Evolutionary conservation across 2,329 filamentous ascomycete species (phyloP).

Genomic region (Colletotrichum sp.): DNA sequence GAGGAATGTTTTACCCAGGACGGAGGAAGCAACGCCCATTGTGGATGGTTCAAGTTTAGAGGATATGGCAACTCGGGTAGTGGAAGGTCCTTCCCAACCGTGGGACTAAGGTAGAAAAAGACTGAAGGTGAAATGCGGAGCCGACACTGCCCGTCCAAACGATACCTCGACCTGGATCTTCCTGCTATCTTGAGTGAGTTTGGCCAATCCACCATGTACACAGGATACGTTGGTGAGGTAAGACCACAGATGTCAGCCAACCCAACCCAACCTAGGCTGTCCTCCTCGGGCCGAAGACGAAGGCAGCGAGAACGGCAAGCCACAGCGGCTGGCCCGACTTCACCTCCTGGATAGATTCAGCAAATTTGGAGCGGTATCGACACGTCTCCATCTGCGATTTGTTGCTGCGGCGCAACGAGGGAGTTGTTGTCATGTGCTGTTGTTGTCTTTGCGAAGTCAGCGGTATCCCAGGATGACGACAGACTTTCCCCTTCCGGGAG

Average conservation of each 20-base stretch:
- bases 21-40: not conserved
- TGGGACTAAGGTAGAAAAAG: not conserved
- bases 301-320: not conserved
- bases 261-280: not conserved
- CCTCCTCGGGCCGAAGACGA: not conserved
- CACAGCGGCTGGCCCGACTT: not conserved
- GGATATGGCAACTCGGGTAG: not conserved
- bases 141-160: not conserved
- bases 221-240: not conserved
- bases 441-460: conserved; percentile 12
- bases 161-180: not conserved
- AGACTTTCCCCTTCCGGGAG: conserved; percentile 19
- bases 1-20: not conserved
- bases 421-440: not conserved
- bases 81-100: not conserved
- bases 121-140: not conserved
- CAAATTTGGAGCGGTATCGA: not conserved
- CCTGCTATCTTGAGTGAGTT: not conserved
- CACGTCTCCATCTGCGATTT: not conserved
- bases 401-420: not conserved
- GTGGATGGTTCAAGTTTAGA: not conserved
- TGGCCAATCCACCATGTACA: not conserved
- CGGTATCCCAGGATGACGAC: conserved; percentile 22
- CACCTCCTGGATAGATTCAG: not conserved
- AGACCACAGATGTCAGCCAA: not conserved